phyloP scores from a whole-genome alignment of 2,329 filamentous ascomycete species.

The Botrytis elliptica region DNA sequence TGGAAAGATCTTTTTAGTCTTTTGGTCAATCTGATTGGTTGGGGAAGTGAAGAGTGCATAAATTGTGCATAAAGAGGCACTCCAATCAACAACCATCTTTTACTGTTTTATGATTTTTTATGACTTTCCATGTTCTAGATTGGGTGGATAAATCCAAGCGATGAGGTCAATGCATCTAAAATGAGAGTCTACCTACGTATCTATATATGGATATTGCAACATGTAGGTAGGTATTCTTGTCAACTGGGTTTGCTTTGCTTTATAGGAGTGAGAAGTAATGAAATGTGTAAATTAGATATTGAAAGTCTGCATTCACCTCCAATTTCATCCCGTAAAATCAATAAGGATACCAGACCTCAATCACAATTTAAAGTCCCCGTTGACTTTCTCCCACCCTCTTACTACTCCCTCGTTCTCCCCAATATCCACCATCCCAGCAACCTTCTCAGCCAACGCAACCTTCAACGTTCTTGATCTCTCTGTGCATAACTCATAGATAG shows the following conservation, averaged over 20 bases:
- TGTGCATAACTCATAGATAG: conserved; percentile 87
- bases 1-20: neutral
- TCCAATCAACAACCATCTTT: conserved; percentile 5
- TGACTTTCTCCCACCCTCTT: conserved; percentile 37
- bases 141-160: neutral
- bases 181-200: neutral
- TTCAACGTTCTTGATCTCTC: conserved; percentile 73
- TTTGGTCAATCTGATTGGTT: conserved; percentile 2
- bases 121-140: neutral
- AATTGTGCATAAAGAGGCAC: neutral
- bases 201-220: neutral
- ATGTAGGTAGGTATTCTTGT: neutral
- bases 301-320: neutral
- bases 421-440: conserved; percentile 48
- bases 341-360: neutral
- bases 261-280: neutral
- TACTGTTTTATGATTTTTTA: neutral
- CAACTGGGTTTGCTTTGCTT: neutral
- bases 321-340: no score
- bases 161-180: neutral
- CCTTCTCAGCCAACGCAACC: conserved; percentile 64
- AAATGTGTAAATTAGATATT: neutral
- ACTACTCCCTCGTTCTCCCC: conserved; percentile 6
- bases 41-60: neutral
- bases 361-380: conserved; percentile 40